phyloP scores from a whole-genome alignment of 2,329 filamentous ascomycete species.

The Tolypocladium amazonense region DNA sequence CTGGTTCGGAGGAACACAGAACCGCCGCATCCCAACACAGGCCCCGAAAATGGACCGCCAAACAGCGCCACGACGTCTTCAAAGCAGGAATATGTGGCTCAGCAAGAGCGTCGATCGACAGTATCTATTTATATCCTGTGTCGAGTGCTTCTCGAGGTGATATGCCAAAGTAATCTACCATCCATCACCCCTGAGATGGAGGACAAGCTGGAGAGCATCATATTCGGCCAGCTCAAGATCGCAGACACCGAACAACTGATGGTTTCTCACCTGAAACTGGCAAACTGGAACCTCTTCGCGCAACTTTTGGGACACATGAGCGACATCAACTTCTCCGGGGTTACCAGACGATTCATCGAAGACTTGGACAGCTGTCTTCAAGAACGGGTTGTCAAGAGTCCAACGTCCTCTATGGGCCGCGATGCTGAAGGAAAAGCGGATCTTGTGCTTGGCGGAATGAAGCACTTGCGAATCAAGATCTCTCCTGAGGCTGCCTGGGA shows the following conservation, averaged over 20 bases:
- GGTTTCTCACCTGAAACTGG: conserved; percentile 71
- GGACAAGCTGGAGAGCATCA: conserved; percentile 86
- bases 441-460: conserved; percentile 83
- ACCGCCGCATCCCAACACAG: conserved; percentile 39
- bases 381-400: conserved; percentile 62
- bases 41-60: conserved; percentile 17
- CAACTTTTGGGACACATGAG: conserved; percentile 95
- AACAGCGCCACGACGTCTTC: conserved; percentile 30
- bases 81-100: conserved; percentile 61
- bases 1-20: conserved; percentile 67
- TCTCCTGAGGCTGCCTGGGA: conserved; percentile 69
- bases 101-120: conserved; percentile 81
- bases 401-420: conserved; percentile 41
- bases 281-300: conserved; percentile 93
- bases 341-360: conserved; percentile 69
- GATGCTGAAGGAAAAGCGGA: conserved; percentile 76
- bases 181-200: conserved; percentile 87
- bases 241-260: conserved; percentile 74
- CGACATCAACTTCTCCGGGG: conserved; percentile 76
- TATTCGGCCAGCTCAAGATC: conserved; percentile 88
- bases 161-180: conserved; percentile 74
- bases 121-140: conserved; percentile 96
- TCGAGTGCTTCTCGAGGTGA: conserved; percentile 85
- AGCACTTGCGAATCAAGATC: conserved; percentile 69
- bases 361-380: conserved; percentile 72